Percentiles rank a stretch among this genome's conserved stretches.
Evolutionary conservation across 2,329 filamentous ascomycete species (phyloP).

Genomic region (Sporothrix luriei): DNA sequence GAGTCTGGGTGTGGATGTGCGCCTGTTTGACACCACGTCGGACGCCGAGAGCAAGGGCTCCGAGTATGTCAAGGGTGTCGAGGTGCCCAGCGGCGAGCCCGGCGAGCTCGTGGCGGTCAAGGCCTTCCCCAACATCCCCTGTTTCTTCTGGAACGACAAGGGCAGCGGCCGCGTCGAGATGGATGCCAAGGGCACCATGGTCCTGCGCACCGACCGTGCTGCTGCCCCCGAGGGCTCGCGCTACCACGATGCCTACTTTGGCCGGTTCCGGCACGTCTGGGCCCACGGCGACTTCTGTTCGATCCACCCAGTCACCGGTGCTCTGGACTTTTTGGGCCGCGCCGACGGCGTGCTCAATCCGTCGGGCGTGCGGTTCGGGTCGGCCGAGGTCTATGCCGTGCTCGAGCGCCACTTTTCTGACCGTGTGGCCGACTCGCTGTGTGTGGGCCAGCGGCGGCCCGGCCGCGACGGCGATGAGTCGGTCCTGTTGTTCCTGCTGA

Average conservation of each 20-base stretch:
- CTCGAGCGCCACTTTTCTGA: constrained; percentile 67
- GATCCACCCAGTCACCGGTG: constrained; percentile 67
- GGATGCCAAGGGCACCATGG: constrained; percentile 32
- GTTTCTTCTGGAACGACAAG: constrained; percentile 64
- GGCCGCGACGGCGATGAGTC: constrained; percentile 54
- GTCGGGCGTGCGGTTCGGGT: constrained; percentile 75
- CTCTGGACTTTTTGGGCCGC: constrained; percentile 67
- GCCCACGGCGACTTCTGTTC: constrained; percentile 80
- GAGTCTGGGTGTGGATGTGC: constrained; percentile 54
- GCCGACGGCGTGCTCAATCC: constrained; percentile 82
- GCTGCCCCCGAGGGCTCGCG: constrained; percentile 55
- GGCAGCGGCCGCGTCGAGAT: constrained; percentile 34
- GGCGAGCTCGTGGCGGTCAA: constrained; percentile 73
- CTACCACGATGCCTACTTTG: constrained; percentile 64
- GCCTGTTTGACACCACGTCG: constrained; percentile 65
- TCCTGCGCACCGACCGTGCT: constrained; percentile 33
- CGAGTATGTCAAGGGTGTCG: constrained; percentile 47
- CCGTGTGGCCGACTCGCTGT: constrained; percentile 70
- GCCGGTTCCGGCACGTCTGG: constrained; percentile 69
- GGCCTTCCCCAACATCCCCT: constrained; percentile 75
- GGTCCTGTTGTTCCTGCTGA: constrained; percentile 59
- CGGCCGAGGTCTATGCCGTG: constrained; percentile 77
- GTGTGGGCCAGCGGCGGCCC: constrained; percentile 73
- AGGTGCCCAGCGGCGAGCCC: constrained; percentile 61
- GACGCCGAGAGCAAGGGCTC: constrained; percentile 45